Evolutionary conservation across 75 land plant species (phyloP).

Genomic region (Cunninghamia lanceolata): DNA sequence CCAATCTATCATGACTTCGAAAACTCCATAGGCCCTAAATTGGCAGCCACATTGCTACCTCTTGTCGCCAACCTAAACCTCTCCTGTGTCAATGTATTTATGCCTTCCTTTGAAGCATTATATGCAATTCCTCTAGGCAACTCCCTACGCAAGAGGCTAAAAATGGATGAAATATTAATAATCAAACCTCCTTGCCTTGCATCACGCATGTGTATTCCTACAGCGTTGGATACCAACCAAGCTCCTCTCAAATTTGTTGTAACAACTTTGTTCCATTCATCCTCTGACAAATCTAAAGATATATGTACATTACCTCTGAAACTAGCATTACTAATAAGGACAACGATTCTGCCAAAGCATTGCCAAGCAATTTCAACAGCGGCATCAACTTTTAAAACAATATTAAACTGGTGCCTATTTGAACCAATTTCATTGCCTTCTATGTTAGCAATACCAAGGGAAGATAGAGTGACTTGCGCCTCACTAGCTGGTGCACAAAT

Average conservation of each 20-base stretch:
- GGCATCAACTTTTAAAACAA: conserved; percentile 90
- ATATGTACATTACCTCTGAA: conserved; percentile 49
- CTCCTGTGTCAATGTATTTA: no score
- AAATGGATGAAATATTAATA: conserved; percentile 64
- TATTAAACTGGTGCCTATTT: conserved; percentile 87
- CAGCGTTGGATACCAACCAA: no score
- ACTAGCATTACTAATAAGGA: no score
- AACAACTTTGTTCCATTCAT: conserved; percentile 58
- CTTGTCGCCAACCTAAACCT: no score
- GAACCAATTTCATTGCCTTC: conserved; percentile 62
- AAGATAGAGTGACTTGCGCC: conserved; percentile 84
- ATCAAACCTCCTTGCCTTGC: conserved; percentile 49
- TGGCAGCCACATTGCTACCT: no score
- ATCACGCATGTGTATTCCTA: conserved; percentile 48
- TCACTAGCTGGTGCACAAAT: conserved; percentile 84
- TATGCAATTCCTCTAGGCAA: conserved; percentile 66
- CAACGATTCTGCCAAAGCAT: no score
- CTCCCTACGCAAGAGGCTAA: conserved; percentile 49
- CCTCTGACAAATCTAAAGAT: conserved; percentile 49
- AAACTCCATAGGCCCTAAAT: no score
- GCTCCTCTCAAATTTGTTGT: no score
- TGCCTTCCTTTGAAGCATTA: no score
- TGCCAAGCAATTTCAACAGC: no score
- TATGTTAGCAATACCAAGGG: conserved; percentile 82
- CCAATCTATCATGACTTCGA: no score